phyloP scores from a whole-genome alignment of 495 filamentous ascomycete genomes.

The Aspergillus egyptiacus region DNA sequence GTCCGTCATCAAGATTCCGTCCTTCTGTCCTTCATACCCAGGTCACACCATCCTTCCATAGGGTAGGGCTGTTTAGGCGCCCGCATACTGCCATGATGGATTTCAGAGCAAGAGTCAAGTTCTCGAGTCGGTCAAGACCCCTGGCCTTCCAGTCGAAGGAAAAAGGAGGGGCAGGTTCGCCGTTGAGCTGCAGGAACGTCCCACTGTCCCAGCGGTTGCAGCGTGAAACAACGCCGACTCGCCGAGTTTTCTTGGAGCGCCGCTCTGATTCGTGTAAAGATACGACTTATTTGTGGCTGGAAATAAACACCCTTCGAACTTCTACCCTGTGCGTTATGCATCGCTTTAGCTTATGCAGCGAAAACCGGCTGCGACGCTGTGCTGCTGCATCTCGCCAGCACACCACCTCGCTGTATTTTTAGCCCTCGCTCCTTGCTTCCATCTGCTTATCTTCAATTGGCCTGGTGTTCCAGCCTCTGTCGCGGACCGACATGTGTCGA shows the following conservation, averaged over 20 bases:
- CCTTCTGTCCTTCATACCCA: neutral
- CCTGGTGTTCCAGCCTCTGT: neutral
- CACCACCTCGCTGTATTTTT: neutral
- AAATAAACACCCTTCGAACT: too few relatives aligned
- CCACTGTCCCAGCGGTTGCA: conserved; percentile 5
- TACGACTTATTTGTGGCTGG: conserved; percentile 1
- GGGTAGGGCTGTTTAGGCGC: too few relatives aligned
- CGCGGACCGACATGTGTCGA: neutral
- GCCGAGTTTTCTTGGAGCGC: too few relatives aligned
- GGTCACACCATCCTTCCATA: too few relatives aligned
- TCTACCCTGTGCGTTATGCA: neutral
- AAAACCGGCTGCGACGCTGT: neutral
- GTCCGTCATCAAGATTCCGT: neutral
- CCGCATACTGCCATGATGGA: too few relatives aligned
- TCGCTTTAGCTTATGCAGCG: neutral
- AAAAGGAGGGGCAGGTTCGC: conserved; percentile 8
- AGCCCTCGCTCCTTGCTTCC: neutral
- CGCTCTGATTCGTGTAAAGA: neutral
- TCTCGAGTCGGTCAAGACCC: too few relatives aligned
- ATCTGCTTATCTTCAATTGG: neutral
- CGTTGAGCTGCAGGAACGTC: conserved; percentile 11
- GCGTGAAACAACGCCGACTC: conserved; percentile 16
- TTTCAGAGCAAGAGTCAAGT: too few relatives aligned
- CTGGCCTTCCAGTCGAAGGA: too few relatives aligned
- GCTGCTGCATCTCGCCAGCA: neutral